Conservation (phyloP, 2,329 filamentous ascomycete genomes). For the Xylariaceae sp. region DNA sequence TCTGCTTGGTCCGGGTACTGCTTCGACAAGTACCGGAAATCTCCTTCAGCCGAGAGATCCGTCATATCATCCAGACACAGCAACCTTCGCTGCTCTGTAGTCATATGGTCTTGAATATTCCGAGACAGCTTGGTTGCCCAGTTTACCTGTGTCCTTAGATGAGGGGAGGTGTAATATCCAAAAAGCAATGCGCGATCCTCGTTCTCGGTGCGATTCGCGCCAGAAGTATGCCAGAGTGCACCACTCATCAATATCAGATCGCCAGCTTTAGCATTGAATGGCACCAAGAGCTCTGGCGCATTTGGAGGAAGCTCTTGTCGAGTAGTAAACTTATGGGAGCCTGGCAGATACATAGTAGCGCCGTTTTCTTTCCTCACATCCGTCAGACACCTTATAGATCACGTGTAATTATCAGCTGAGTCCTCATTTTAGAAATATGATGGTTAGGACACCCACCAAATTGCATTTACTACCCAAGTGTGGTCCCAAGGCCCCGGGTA, state of each 20-base stretch:
- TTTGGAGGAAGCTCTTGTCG: conserved; percentile 29
- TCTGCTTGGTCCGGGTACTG: conserved; percentile 1
- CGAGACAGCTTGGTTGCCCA: neutral
- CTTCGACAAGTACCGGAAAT: conserved; percentile 3
- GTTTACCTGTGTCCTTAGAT: conserved; percentile 39
- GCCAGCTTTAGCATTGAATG: conserved; percentile 43
- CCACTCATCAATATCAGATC: conserved; percentile 44
- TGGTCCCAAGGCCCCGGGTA: conserved; percentile 42
- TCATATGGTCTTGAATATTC: conserved; percentile 1
- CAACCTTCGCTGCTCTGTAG: conserved; percentile 3
- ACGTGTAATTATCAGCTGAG: no score
- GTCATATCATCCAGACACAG: conserved; percentile 12
- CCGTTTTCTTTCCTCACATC: conserved; percentile 42
- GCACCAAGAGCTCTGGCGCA: conserved; percentile 37
- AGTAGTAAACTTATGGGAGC: conserved; percentile 25
- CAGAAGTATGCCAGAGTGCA: conserved; percentile 43
- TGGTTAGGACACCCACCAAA: conserved; percentile 35
- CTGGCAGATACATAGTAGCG: conserved; percentile 31
- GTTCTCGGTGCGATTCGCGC: conserved; percentile 40
- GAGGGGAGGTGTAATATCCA: conserved; percentile 41
- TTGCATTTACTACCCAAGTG: conserved; percentile 32
- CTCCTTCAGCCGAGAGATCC: conserved; percentile 8
- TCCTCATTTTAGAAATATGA: no score
- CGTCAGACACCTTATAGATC: conserved; percentile 28
- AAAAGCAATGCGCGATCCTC: conserved; percentile 42